Conservation (phyloP, 2,329 filamentous ascomycete species). For the Pseudocercospora macadamiae region DNA sequence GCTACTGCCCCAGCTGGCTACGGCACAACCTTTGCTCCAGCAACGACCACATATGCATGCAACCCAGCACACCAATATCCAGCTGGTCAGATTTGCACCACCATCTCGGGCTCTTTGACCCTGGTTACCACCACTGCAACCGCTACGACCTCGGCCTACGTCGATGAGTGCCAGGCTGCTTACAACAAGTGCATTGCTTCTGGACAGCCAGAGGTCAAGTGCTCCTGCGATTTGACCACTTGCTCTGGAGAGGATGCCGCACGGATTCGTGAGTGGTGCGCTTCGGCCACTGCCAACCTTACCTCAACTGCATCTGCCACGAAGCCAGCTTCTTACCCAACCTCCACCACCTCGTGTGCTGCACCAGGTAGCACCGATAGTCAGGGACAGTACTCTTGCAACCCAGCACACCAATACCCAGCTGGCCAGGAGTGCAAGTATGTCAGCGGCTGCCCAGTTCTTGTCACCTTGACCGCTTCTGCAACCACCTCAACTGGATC, state of each 20-base stretch:
- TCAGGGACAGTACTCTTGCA: conserved; percentile 15
- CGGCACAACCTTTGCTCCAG: not conserved
- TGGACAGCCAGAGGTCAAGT: conserved; percentile 16
- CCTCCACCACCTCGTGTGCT: conserved; percentile 3
- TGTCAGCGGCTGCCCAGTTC: conserved; percentile 11
- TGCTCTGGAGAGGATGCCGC: conserved; percentile 22
- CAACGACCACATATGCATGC: conserved; percentile 7
- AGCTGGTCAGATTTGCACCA: not conserved
- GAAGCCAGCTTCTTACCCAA: conserved; percentile 3
- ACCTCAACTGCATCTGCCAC: not conserved
- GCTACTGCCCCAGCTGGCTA: conserved; percentile 5
- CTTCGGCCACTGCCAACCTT: conserved; percentile 10
- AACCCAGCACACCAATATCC: conserved; percentile 21
- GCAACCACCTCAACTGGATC: not conserved
- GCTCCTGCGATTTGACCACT: conserved; percentile 17
- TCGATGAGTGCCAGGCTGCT: conserved; percentile 17
- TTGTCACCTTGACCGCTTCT: conserved; percentile 9
- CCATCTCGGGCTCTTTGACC: not conserved
- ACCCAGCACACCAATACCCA: conserved; percentile 24
- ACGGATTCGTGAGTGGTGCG: conserved; percentile 20
- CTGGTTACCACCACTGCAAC: not conserved
- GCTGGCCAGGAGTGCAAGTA: conserved; percentile 8
- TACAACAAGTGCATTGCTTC: conserved; percentile 23
- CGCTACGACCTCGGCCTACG: not conserved
- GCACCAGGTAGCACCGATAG: conserved; percentile 4